A percentile compares a stretch with the other conserved stretches of the same genome.
phyloP scores from a whole-genome alignment of 106 monocot genomes.

The Dendrobium officinale region DNA sequence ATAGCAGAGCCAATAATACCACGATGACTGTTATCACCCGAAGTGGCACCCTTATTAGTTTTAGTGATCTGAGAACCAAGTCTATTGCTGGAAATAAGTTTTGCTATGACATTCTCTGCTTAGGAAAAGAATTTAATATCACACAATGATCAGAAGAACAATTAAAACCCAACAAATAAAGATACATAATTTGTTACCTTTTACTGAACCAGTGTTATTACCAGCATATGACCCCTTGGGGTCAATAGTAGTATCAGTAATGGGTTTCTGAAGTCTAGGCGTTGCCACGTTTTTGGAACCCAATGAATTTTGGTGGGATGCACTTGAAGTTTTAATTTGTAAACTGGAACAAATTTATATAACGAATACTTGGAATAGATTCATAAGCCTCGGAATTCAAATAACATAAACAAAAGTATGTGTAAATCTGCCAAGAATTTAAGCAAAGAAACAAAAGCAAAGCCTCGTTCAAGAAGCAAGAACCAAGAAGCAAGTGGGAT shows the following conservation, averaged over 20 bases:
- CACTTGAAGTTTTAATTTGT: conserved; percentile 1
- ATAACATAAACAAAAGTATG: neutral
- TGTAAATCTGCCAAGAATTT: neutral
- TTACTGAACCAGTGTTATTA: neutral
- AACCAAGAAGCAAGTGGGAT: neutral
- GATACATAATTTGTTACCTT: neutral
- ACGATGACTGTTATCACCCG: neutral
- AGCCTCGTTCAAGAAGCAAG: neutral
- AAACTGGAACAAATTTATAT: conserved; percentile 1
- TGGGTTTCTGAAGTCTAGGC: conserved; percentile 7
- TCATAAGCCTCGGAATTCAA: neutral
- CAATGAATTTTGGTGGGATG: neutral
- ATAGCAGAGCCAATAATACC: neutral
- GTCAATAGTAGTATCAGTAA: neutral
- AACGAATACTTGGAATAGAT: neutral
- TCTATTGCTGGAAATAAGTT: neutral
- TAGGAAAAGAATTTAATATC: neutral
- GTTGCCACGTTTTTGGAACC: neutral
- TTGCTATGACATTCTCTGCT: neutral
- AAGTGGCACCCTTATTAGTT: neutral
- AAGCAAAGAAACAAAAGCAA: neutral
- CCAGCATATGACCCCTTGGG: conserved; percentile 1
- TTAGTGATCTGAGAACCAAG: neutral
- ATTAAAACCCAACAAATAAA: neutral
- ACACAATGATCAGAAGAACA: neutral